These are phyloP conservation scores for Fragaria iinumae DNA, from an alignment of 306 rosid species.

Conservation along the genomic window DNA sequence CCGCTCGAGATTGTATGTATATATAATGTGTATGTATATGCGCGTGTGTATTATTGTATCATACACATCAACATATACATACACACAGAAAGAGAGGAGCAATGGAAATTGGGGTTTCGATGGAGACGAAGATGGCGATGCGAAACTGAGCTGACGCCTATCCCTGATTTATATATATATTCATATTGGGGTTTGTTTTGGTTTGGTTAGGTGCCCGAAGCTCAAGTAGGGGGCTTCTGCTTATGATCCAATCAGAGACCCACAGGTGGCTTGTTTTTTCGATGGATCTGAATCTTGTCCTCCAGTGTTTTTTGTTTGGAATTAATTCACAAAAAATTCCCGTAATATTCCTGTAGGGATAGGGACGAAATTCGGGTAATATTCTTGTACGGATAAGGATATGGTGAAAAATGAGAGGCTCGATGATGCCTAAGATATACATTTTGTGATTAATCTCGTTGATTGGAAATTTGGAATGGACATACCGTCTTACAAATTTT, in stretches of 20 bases:
- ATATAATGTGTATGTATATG: conserved; percentile 18
- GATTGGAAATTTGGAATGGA: too few relatives aligned
- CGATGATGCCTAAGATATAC: too few relatives aligned
- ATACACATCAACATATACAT: conserved; percentile 4
- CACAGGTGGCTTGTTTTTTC: not conserved
- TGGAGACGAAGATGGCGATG: conserved; percentile 8
- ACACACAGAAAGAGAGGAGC: not conserved
- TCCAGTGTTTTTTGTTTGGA: not conserved
- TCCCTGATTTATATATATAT: too few relatives aligned
- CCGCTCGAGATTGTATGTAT: not conserved
- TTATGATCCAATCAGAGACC: not conserved
- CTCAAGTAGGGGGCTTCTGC: not conserved
- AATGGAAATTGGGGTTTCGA: conserved; percentile 14
- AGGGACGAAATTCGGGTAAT: too few relatives aligned
- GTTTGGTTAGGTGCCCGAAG: conserved; percentile 3
- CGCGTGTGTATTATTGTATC: not conserved
- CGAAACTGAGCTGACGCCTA: conserved; percentile 14
- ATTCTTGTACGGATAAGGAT: too few relatives aligned
- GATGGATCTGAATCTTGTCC: not conserved
- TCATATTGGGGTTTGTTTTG: too few relatives aligned
- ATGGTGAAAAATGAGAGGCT: too few relatives aligned
- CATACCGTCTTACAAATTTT: too few relatives aligned
- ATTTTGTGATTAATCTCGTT: too few relatives aligned
- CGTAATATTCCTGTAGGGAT: too few relatives aligned
- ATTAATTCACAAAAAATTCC: not conserved